Evolutionary conservation across 179 eudicot genomes (phyloP), one percentile per base, ranked within the genome.

Genomic region (Silene noctiflora): DNA sequence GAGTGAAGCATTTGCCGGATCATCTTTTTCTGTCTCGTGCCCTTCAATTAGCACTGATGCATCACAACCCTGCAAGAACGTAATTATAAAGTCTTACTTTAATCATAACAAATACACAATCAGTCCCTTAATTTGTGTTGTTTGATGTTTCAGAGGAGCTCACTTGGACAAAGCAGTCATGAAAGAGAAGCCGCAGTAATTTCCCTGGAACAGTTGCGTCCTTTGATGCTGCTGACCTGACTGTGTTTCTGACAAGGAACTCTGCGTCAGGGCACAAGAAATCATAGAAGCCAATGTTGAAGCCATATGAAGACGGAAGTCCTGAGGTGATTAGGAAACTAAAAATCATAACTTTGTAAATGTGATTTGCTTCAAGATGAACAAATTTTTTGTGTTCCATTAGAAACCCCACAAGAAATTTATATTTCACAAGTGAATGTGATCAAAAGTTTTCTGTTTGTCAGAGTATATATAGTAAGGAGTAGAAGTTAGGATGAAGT

Each of bases 81-180:
- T 4, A 29, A 29, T 29, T 29, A 29, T 2, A 19, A 29, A 22
- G 25, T 22, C 16, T 64, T 35, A 53, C 75, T 59, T 68, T 42
- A 63, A 53, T 42, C 2, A 46, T 55, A 44, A 33, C 7, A 33
- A 5, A 33, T 33, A 33, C 39, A 33, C 0, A 33, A 33, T 4
- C 39, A 33, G 39, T 4, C 39, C 39, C 39, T 33, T 4, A 33
- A 33, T 33, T 33, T 29, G 33, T 29, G 3, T 29, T 29, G 33
- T 29, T 29, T 29, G 33, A 29, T 29, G 21, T 29, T 33, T 33
- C 35, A 25, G 56, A 39, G 29, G 60, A 55, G 77, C 81, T 81
- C 67, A 90, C 97, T 82, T 91, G 83, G 46, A 89, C 97, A 81
- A 89, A 89, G 84, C 97, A 92, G 74, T 90, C 97, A 78, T 91